phyloP scores from a whole-genome alignment of 306 rosid species.

The Quercus aquifolioides region DNA sequence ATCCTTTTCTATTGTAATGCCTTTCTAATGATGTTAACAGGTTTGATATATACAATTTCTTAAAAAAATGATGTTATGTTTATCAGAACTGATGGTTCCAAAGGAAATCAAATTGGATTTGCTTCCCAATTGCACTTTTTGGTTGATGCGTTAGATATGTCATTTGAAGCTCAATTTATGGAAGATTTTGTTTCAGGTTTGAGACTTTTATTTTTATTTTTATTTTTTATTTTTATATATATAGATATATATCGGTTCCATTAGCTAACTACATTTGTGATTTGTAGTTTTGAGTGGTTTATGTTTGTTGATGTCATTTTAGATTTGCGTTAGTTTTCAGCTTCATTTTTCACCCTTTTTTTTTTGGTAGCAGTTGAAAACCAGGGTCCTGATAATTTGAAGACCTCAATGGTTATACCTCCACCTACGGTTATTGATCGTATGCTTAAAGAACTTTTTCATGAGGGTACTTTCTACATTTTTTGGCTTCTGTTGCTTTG shows the following conservation, averaged over 20 bases:
- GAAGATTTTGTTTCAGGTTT: slow-evolving; percentile 97
- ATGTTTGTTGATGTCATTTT: slow-evolving; percentile 17
- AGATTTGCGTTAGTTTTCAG: slow-evolving; percentile 13
- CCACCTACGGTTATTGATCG: slow-evolving; percentile 91
- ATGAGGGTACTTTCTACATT: slow-evolving; percentile 53
- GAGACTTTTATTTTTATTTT: slow-evolving; percentile 22
- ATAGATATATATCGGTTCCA: neutral
- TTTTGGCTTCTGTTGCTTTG: slow-evolving; percentile 20
- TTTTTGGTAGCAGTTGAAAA: slow-evolving; percentile 62
- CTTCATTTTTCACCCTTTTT: slow-evolving; percentile 16
- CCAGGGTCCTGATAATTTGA: slow-evolving; percentile 63
- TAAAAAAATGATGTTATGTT: neutral
- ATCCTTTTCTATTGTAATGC: neutral
- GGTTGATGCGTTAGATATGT: slow-evolving; percentile 71
- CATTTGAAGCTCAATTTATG: slow-evolving; percentile 84
- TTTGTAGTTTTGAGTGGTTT: slow-evolving; percentile 27
- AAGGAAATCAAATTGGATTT: slow-evolving; percentile 74
- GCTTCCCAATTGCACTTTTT: slow-evolving; percentile 71
- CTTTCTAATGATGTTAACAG: neutral
- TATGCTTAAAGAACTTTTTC: slow-evolving; percentile 86
- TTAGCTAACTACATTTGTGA: neutral
- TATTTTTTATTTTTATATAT: too few relatives aligned
- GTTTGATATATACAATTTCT: neutral
- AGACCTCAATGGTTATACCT: slow-evolving; percentile 72
- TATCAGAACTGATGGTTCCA: slow-evolving; percentile 57